Base-by-base conservation (phyloP, 2,329 filamentous ascomycete genomes). In the Sarocladium brachiariae region DNA sequence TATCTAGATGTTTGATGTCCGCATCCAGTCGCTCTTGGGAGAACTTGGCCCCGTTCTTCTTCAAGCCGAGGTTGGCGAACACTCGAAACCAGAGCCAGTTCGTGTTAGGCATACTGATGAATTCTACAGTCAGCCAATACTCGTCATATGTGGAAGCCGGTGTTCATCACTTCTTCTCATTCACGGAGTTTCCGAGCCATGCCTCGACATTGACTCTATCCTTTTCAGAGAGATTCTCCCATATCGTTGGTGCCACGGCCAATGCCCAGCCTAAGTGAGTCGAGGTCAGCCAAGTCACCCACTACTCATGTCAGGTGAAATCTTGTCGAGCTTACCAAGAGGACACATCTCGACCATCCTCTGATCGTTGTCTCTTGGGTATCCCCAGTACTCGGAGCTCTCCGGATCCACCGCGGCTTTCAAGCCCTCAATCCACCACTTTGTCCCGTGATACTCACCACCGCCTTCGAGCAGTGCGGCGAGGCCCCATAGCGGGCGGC, bases 261-360 rank as follows among this genome's bases (percentile, higher is more conserved):
- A 92, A 71, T 1, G 86, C 80, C 59, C 82, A 91, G 1, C 87
- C 73, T 74, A 30, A 10, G 14, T 34, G 14, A 39, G 23, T 25
- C 3, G 7, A 30, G 27, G 7, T 30, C 27, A 30, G 27, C 27
- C 7, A 30, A n/a, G 38, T 47, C 9, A 3, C 4, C 1, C 1
- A 13, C 23, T 2, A 14, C 21, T 2, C 46, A 43, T 48, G 18
- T 8, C 18, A 33, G 14, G 34, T 21, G 27, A 7, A 30, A 7
- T 30, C 13, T 9, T 18, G 10, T 24, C 7, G 10, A n/a, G 33
- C 61, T 53, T 63, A 73, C 74, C 87, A 52, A 91, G 74, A 1
- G 87, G 86, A 61, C 86, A 90, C 76, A 89, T 88, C 64, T 92
- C 87, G 2, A 91, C 87, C 87, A 91, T 91, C 23, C 87, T 74